A percentile compares a stretch with the other conserved stretches of the same genome.
Evolutionary conservation across 1,284 basidiomycete species (phyloP).

Genomic region (Prillingera fragicola): DNA sequence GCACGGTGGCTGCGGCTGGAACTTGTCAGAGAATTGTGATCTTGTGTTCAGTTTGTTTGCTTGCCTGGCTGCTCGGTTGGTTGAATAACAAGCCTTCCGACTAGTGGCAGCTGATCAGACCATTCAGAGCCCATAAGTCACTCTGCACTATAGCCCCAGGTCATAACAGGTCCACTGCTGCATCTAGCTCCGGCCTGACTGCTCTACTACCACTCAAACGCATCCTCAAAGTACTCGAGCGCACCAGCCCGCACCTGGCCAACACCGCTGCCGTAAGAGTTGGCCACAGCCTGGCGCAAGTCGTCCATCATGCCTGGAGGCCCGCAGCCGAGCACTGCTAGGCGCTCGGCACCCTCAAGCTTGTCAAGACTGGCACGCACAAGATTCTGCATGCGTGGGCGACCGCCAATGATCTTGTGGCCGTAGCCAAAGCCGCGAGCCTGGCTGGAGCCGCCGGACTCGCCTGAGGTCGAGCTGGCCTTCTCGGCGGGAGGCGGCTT

Average conservation of each 20-base stretch:
- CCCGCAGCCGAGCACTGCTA: constrained; percentile 31
- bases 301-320: constrained; percentile 36
- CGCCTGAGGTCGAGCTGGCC: background rate
- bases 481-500: background rate
- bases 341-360: constrained; percentile 10
- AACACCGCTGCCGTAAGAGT: constrained; percentile 18
- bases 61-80: no score
- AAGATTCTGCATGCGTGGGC: background rate
- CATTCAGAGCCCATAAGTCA: no score
- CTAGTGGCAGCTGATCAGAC: no score
- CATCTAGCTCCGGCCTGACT: background rate
- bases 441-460: background rate
- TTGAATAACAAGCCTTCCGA: no score
- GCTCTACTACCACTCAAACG: constrained; percentile 23
- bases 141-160: no score
- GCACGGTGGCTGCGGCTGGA: no score
- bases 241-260: constrained; percentile 12
- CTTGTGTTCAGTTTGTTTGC: no score
- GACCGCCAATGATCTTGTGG: no score
- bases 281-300: constrained; percentile 17
- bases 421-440: no score
- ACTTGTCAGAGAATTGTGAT: no score
- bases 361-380: background rate
- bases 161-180: no score
- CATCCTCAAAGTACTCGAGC: constrained; percentile 33